phyloP scores from a whole-genome alignment of 2,329 filamentous ascomycete genomes.

The Harringtonia aguacate region DNA sequence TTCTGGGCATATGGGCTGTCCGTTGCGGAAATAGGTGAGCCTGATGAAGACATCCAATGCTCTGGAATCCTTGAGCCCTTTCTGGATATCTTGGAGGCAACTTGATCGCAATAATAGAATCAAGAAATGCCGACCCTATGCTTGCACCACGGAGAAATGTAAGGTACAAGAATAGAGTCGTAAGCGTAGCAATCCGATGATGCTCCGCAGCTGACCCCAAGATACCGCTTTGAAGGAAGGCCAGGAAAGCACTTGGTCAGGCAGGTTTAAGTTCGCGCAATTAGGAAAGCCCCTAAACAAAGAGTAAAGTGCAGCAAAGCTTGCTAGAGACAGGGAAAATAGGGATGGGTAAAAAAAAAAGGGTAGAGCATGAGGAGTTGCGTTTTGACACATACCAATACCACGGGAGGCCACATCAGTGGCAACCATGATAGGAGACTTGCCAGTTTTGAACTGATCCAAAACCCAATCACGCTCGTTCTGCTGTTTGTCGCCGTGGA shows the following conservation, averaged over 20 bases:
- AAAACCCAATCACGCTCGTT: slow-evolving; percentile 99
- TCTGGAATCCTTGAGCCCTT: slow-evolving; percentile 42
- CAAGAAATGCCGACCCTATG: slow-evolving; percentile 71
- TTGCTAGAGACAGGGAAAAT: slow-evolving; percentile 26
- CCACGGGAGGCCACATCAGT: slow-evolving; percentile 99
- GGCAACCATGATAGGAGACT: slow-evolving; percentile 99
- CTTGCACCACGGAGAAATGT: slow-evolving; percentile 56
- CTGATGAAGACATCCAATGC: slow-evolving; percentile 38
- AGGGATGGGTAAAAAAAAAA: slow-evolving; percentile 16
- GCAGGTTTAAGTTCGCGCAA: slow-evolving; percentile 87
- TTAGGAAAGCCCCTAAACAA: slow-evolving; percentile 77
- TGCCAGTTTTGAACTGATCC: slow-evolving; percentile 98
- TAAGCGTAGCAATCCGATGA: slow-evolving; percentile 53
- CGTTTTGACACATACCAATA: slow-evolving; percentile 85
- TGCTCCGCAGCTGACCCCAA: slow-evolving; percentile 74
- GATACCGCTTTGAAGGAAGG: slow-evolving; percentile 69
- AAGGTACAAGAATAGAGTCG: slow-evolving; percentile 65
- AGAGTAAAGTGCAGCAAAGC: slow-evolving; percentile 76
- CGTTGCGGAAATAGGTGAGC: slow-evolving; percentile 42
- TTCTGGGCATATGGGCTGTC: slow-evolving; percentile 49
- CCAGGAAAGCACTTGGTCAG: slow-evolving; percentile 76
- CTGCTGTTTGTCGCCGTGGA: slow-evolving; percentile 98
- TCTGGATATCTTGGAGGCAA: slow-evolving; percentile 45
- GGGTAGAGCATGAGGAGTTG: slow-evolving; percentile 19
- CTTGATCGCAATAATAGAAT: slow-evolving; percentile 52